Base-by-base conservation (phyloP, 148 eudicot species). In the Nepenthes mirabilis region DNA sequence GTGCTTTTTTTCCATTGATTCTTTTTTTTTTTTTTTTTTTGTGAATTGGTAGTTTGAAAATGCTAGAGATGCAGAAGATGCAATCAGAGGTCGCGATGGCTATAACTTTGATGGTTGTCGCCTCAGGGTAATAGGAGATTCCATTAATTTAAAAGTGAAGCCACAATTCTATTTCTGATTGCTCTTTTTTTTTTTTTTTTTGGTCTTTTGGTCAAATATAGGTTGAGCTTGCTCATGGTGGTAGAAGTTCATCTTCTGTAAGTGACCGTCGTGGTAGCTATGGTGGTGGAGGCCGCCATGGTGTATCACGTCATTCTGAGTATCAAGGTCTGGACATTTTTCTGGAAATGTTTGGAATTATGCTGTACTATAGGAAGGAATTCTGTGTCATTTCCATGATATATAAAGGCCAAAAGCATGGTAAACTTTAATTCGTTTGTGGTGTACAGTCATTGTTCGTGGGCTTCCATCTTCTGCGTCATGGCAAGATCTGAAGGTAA, bases 221-320 rank as follows among this genome's bases (percentile, higher is more conserved):
- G 99, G 99, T 93, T 60, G 99, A 93, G 75, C 95, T 93, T 74
- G 95, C 99, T 48, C 96, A 89, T 78, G 99, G 99, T 51, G 99
- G 99, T 48, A 84, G 97, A 71, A 87, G 99, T 10, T 83, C 82
- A 71, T 83, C 96, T 63, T 49, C 52, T 49, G 80, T 82, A 60
- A 79, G 85, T 79, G 97, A 89, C 59, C 95, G 97, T 49, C 90
- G 95, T 49, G 76, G 95, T 54, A 61, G 80, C 61, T 59, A 69
- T 64, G 69, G 84, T 37, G 74, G 75, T 36, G 47, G 68, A 33
- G 14, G 66, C 33, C 82, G 88, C 51, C 63, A 64, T 74, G 91
- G 87, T 61, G 67, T 79, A 65, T 81, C 99, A 2, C 91, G 82
- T 55, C 99, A 79, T 73, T 82, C 97, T 68, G 97, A 86, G 6